These are phyloP conservation scores for Fusarium staphyleae DNA, from an alignment of 2,329 filamentous ascomycete species.

Conservation along the genomic window DNA sequence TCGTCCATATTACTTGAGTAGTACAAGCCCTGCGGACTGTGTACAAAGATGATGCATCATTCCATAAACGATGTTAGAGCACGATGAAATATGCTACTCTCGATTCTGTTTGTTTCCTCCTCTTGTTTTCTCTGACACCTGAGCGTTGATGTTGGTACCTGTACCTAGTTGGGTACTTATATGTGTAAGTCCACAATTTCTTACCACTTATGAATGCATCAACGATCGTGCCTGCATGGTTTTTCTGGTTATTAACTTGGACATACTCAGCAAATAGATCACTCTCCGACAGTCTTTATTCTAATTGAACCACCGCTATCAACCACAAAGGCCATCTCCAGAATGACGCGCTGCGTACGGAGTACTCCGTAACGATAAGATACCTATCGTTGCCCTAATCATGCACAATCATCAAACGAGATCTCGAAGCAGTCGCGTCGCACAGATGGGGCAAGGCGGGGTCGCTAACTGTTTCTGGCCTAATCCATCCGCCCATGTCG, in stretches of 20 bases:
- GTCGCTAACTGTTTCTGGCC: slow-evolving; percentile 17
- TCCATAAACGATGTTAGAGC: slow-evolving; percentile 7
- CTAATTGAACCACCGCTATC: too few species aligned
- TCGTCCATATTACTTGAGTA: slow-evolving; percentile 3
- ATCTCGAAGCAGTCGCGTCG: slow-evolving; percentile 36
- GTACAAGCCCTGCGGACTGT: slow-evolving; percentile 21
- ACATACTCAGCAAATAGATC: too few species aligned
- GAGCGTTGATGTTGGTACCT: too few species aligned
- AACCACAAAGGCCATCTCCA: too few species aligned
- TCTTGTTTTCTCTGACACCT: too few species aligned
- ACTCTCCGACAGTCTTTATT: too few species aligned
- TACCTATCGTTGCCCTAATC: slow-evolving; percentile 32
- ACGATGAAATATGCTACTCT: slow-evolving; percentile 23
- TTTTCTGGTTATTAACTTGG: too few species aligned
- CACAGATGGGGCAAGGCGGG: slow-evolving; percentile 39
- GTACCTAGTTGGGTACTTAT: too few species aligned
- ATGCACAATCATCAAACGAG: slow-evolving; percentile 39
- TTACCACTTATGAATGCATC: too few species aligned
- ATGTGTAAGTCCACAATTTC: too few species aligned
- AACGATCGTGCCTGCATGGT: too few species aligned
- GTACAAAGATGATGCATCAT: slow-evolving; percentile 33
- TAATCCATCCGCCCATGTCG: slow-evolving; percentile 10
- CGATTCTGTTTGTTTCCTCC: slow-evolving; percentile 1
- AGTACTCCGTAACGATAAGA: slow-evolving; percentile 30
- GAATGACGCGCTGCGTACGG: not conserved